These are phyloP conservation scores for Phoma sp. DNA, from an alignment of 2,329 filamentous ascomycete species.

Conservation along the genomic window DNA sequence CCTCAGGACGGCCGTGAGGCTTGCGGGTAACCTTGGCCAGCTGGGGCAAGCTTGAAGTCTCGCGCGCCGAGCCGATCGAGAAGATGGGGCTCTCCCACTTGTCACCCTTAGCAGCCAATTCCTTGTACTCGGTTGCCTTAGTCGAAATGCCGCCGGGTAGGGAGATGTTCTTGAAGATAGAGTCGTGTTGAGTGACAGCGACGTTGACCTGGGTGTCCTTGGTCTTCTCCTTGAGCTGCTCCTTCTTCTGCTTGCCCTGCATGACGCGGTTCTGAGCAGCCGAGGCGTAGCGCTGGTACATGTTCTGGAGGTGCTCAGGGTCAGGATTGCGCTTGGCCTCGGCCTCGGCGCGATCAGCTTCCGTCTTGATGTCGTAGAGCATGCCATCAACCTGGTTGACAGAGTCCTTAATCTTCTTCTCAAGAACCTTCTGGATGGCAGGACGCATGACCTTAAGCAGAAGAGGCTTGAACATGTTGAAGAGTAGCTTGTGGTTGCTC, in stretches of 20 bases:
- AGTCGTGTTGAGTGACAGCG: slow-evolving; percentile 85
- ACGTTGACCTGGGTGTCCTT: slow-evolving; percentile 79
- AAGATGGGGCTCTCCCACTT: slow-evolving; percentile 96
- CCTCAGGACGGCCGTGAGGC: slow-evolving; percentile 56
- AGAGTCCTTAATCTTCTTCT: slow-evolving; percentile 86
- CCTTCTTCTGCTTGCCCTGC: slow-evolving; percentile 78
- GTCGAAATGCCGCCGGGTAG: slow-evolving; percentile 87
- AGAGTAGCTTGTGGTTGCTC: slow-evolving; percentile 93
- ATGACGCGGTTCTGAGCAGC: slow-evolving; percentile 76
- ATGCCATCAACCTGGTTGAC: slow-evolving; percentile 76
- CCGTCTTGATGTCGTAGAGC: slow-evolving; percentile 78
- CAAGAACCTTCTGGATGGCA: slow-evolving; percentile 82
- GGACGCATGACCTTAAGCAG: slow-evolving; percentile 84
- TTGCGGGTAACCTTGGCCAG: slow-evolving; percentile 63
- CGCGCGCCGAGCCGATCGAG: slow-evolving; percentile 77
- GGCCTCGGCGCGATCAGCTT: slow-evolving; percentile 75
- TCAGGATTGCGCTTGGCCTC: slow-evolving; percentile 68
- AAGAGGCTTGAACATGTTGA: slow-evolving; percentile 84
- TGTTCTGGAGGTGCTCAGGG: slow-evolving; percentile 76
- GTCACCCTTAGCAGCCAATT: slow-evolving; percentile 85
- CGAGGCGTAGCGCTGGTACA: slow-evolving; percentile 82
- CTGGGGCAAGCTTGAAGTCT: slow-evolving; percentile 73
- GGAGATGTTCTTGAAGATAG: slow-evolving; percentile 86
- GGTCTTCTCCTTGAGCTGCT: slow-evolving; percentile 55
- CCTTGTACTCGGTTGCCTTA: slow-evolving; percentile 93